Evolutionary conservation across 2,329 filamentous ascomycete species (phyloP), one percentile per base, ranked within the genome.

Genomic region (Arthroderma uncinatum): DNA sequence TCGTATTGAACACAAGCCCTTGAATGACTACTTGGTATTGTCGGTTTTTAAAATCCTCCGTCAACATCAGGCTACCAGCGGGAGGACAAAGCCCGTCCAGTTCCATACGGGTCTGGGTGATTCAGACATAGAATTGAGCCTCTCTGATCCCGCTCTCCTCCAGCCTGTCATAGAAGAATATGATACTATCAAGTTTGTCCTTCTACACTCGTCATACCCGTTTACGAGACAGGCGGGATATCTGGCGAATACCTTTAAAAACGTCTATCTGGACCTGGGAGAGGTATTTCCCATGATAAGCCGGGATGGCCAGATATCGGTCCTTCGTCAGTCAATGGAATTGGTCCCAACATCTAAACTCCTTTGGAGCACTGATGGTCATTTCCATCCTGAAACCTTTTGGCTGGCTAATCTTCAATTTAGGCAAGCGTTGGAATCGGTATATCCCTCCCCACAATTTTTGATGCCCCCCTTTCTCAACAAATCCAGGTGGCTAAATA

Each of bases 81-180:
- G 71, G 1, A 34, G 19, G 28, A 80, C 80, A 57, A 93, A 92
- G 67, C 87, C 88, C 0, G 74, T 94, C 10, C 89, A 94, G 65
- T 86, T 95, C 62, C 89, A 94, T 65, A 93, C 87, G 0, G 88
- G 88, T 0, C 76, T 93, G 0, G 88, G 89, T 0, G 89, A 93
- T 65, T 87, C 84, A 62, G 88, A 93, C 64, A 85, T 93, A 54
- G 80, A 77, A 3, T 74, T 94, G 25, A 73, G 81, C 2, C 80
- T 79, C 54, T 80, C 87, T 0, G 92, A 89, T 42, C 88, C 89
- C 0, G 81, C 87, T 0, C 83, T 87, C 63, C 73, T 95, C 23
- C 87, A 94, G 65, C 73, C 78, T 0, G 81, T 94, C 58, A 88
- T 93, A 62, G 79, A 83, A 39, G 73, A 78, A 19, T 90, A 86